phyloP scores from a whole-genome alignment of 768 basidiomycete species.

The Porphyrellus cyaneotinctus region DNA sequence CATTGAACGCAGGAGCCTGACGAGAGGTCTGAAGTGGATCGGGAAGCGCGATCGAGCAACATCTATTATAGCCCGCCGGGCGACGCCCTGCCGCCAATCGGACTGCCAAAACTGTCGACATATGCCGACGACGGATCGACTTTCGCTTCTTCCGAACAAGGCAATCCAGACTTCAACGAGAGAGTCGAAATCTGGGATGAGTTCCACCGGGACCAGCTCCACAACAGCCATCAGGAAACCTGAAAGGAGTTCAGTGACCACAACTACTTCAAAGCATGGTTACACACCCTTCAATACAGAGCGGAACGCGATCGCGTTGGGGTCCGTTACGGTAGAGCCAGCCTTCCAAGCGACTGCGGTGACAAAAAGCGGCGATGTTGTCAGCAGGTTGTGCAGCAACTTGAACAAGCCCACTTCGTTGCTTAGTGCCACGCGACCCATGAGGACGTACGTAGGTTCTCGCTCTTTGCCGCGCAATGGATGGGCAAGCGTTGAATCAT shows the following conservation, averaged over 20 bases:
- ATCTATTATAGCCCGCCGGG: conserved; percentile 79
- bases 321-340: conserved; percentile 65
- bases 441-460: conserved; percentile 52
- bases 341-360: conserved; percentile 66
- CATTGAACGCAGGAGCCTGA: conserved; percentile 72
- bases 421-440: conserved; percentile 54
- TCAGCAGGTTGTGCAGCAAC: conserved; percentile 54
- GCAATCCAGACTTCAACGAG: conserved; percentile 76
- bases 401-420: conserved; percentile 59
- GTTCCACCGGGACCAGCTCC: conserved; percentile 71
- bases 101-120: conserved; percentile 80
- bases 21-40: conserved; percentile 63
- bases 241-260: conserved; percentile 28
- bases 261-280: not conserved
- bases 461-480: conserved; percentile 48
- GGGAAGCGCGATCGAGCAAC: conserved; percentile 82
- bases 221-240: conserved; percentile 73
- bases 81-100: conserved; percentile 63
- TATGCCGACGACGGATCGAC: conserved; percentile 58
- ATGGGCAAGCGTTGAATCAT: conserved; percentile 47
- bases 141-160: conserved; percentile 70
- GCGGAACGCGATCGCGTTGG: conserved; percentile 75
- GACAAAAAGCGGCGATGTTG: conserved; percentile 71
- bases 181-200: conserved; percentile 68
- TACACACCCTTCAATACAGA: conserved; percentile 78